phyloP scores from a whole-genome alignment of 108 stramenopile species.

The Hondaea fermentalgiana region DNA sequence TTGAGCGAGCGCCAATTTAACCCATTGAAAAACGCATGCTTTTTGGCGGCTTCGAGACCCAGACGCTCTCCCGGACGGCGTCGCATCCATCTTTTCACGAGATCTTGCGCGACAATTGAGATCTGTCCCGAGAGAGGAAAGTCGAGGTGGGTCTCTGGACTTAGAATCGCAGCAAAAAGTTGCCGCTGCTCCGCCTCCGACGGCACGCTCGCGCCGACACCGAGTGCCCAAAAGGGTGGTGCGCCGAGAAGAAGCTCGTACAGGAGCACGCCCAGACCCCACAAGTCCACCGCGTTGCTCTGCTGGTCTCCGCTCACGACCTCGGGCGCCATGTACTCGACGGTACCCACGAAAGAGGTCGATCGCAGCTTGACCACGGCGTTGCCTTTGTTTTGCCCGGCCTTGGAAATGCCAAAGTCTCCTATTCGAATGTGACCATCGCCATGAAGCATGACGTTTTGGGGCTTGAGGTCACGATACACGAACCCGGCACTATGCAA shows the following conservation, averaged over 20 bases:
- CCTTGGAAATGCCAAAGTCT: conserved; percentile 51
- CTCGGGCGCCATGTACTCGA: conserved; percentile 98
- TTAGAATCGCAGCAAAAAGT: conserved; percentile 86
- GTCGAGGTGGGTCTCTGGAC: conserved; percentile 38
- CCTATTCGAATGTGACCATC: conserved; percentile 47
- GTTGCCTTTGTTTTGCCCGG: not conserved
- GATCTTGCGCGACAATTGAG: not conserved
- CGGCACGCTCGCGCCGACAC: not conserved
- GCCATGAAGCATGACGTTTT: conserved; percentile 83
- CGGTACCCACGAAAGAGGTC: conserved; percentile 89
- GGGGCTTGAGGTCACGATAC: conserved; percentile 91
- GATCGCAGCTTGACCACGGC: conserved; percentile 28
- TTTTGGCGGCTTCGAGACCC: conserved; percentile 59
- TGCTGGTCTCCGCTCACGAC: conserved; percentile 79
- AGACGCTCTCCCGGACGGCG: not conserved
- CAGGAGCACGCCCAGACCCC: conserved; percentile 83
- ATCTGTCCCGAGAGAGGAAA: not conserved
- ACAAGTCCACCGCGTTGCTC: conserved; percentile 92
- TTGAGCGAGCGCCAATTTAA: conserved; percentile 80
- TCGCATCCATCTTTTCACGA: not conserved
- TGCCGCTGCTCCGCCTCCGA: conserved; percentile 75
- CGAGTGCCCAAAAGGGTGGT: conserved; percentile 96
- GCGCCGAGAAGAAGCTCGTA: conserved; percentile 96
- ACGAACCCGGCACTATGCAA: conserved; percentile 87
- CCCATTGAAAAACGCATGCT: conserved; percentile 71